Conservation (phyloP, 176 grass and related monocot genomes). For the Elaeis guineensis region DNA sequence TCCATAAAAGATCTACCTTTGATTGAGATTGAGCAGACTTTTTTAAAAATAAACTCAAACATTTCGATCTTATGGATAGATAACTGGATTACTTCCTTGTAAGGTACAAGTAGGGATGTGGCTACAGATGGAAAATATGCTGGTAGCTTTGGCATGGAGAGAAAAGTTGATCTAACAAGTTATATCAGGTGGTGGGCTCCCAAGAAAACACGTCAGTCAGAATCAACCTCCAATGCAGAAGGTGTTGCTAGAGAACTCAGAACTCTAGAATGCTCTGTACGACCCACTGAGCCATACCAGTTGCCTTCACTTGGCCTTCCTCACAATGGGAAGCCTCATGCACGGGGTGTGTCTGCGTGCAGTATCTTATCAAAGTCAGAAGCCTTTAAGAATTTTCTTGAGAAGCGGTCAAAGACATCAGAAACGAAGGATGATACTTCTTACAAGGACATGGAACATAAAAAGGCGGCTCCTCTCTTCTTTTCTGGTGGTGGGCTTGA, state of each 20-base stretch:
- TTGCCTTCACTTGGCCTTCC: slow-evolving; percentile 61
- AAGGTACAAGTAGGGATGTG: slow-evolving; percentile 69
- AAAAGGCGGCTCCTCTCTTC: slow-evolving; percentile 25
- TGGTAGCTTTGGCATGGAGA: slow-evolving; percentile 51
- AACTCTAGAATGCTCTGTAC: slow-evolving; percentile 66
- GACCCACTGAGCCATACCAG: slow-evolving; percentile 69
- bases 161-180: slow-evolving; percentile 94
- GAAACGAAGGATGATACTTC: slow-evolving; percentile 46
- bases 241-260: slow-evolving; percentile 64
- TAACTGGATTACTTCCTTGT: slow-evolving; percentile 31
- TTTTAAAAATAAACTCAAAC: slow-evolving; percentile 10
- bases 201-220: slow-evolving; percentile 67
- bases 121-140: slow-evolving; percentile 55
- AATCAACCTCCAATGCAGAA: slow-evolving; percentile 45
- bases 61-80: slow-evolving; percentile 14
- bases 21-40: slow-evolving; percentile 5
- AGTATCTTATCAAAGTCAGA: slow-evolving; percentile 81
- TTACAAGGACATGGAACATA: slow-evolving; percentile 46
- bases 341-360: slow-evolving; percentile 46
- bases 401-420: slow-evolving; percentile 59
- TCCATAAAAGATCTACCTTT: slow-evolving; percentile 11
- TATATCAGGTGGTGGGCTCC: slow-evolving; percentile 95
- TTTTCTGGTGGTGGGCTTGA: slow-evolving; percentile 36
- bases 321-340: slow-evolving; percentile 35
- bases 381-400: slow-evolving; percentile 71